These are phyloP conservation scores for Rhizomucor pusillus DNA, from an alignment of 371 early-diverging fungal genomes.

Conservation along the genomic window DNA sequence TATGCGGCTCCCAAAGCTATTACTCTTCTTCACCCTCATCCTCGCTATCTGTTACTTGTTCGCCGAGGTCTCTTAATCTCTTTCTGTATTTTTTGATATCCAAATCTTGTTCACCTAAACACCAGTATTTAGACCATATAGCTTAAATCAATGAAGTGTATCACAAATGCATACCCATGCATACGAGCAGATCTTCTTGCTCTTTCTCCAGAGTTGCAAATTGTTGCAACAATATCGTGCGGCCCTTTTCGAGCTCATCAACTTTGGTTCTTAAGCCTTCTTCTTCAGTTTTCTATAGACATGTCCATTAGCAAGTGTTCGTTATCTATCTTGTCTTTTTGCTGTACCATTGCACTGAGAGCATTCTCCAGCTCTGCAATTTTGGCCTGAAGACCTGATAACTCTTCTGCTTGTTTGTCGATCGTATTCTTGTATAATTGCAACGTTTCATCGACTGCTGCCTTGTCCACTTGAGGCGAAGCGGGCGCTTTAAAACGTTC, in stretches of 20 bases:
- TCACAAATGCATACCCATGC: conserved; percentile 53
- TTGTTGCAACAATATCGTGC: conserved; percentile 11
- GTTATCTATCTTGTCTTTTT: not conserved
- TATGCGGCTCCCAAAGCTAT: too few species aligned
- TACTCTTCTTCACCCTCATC: conserved; percentile 46
- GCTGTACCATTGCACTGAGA: conserved; percentile 22
- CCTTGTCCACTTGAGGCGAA: conserved; percentile 4
- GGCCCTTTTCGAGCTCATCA: conserved; percentile 38
- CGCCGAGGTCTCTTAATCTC: conserved; percentile 59
- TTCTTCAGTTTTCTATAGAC: conserved; percentile 7
- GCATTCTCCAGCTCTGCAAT: conserved; percentile 22
- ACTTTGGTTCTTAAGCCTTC: conserved; percentile 8
- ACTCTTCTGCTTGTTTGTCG: conserved; percentile 40
- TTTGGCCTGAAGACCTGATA: conserved; percentile 25
- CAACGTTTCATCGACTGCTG: conserved; percentile 26
- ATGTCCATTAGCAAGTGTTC: not conserved
- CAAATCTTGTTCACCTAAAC: conserved; percentile 68
- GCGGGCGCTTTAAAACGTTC: conserved; percentile 18
- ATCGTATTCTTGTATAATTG: conserved; percentile 47
- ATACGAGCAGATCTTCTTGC: conserved; percentile 89
- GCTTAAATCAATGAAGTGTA: not conserved
- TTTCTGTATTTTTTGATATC: conserved; percentile 59
- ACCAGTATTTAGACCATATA: not conserved
- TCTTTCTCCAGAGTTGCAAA: conserved; percentile 65
- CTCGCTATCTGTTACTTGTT: conserved; percentile 61